Evolutionary conservation across 345 rosid genomes (phyloP).

Genomic region (Populus ilicifolia): DNA sequence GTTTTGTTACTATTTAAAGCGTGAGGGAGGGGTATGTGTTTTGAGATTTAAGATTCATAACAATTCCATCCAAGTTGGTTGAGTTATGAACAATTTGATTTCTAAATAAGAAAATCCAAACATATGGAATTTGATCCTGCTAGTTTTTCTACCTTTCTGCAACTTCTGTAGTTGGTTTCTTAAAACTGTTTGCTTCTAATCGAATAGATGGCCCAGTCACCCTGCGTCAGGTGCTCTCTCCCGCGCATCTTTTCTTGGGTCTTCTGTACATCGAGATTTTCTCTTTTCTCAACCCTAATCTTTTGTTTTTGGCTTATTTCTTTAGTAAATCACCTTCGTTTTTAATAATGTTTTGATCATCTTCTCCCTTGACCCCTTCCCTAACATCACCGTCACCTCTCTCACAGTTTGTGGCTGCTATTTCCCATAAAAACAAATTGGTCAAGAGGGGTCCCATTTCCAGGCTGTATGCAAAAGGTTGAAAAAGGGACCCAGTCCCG

Average conservation of each 20-base stretch:
- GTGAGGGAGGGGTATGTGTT: too few relatives aligned
- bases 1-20: too few relatives aligned
- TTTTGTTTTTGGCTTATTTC: neutral
- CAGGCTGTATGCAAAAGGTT: constrained; percentile 40
- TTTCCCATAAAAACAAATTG: neutral
- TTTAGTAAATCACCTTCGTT: neutral
- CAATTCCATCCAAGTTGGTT: too few relatives aligned
- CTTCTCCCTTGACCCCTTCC: neutral
- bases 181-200: neutral
- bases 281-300: neutral
- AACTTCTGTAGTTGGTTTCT: too few relatives aligned
- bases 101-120: too few relatives aligned
- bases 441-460: constrained; percentile 32
- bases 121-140: too few relatives aligned
- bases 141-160: too few relatives aligned
- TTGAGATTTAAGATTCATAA: too few relatives aligned
- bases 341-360: neutral
- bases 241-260: neutral
- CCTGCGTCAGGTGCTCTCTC: neutral
- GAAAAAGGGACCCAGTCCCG: neutral
- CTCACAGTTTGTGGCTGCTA: constrained; percentile 19
- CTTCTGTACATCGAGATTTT: constrained; percentile 4
- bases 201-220: neutral
- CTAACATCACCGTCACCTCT: neutral
- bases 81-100: too few relatives aligned